Conservation (phyloP, 2,329 filamentous ascomycete species). For the Scedosporium apiospermum region DNA sequence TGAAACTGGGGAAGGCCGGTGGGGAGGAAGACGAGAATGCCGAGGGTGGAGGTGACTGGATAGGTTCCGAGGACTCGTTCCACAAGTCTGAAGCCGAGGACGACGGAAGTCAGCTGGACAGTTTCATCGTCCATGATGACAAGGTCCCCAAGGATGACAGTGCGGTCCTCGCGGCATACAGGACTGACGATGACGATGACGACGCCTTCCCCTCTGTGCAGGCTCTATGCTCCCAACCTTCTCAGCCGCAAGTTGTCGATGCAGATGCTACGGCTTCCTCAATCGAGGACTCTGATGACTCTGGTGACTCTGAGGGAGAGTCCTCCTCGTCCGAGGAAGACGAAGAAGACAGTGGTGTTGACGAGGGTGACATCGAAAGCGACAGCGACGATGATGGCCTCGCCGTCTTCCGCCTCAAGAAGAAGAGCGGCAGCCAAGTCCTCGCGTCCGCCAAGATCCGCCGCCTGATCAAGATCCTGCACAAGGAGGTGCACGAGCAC, state of each 20-base stretch:
- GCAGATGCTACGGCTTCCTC: neutral
- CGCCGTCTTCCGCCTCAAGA: neutral
- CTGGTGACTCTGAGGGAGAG: constrained; percentile 20
- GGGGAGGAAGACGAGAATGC: constrained; percentile 80
- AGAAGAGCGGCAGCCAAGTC: constrained; percentile 21
- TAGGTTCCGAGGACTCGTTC: constrained; percentile 61
- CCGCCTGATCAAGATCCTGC: constrained; percentile 71
- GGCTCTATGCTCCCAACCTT: constrained; percentile 6
- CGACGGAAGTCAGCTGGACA: constrained; percentile 42
- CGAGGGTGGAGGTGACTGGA: constrained; percentile 74
- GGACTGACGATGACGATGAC: constrained; percentile 17
- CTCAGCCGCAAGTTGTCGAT: constrained; percentile 8
- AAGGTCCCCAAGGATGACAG: constrained; percentile 20
- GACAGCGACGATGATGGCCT: neutral
- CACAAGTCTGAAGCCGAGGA: constrained; percentile 46
- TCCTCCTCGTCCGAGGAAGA: constrained; percentile 21
- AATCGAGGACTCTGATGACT: constrained; percentile 19
- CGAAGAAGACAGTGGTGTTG: constrained; percentile 13
- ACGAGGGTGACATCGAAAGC: neutral
- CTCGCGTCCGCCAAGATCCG: constrained; percentile 84
- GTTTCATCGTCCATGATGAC: constrained; percentile 46
- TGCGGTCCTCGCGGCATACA: constrained; percentile 9
- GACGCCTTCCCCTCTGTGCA: constrained; percentile 3
- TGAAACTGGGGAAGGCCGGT: constrained; percentile 67
- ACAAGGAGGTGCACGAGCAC: constrained; percentile 67